Percentiles rank a stretch among this genome's conserved stretches.
These are phyloP conservation scores for Geosmithia putterillii DNA, from an alignment of 2,329 filamentous ascomycete species.

Conservation along the genomic window DNA sequence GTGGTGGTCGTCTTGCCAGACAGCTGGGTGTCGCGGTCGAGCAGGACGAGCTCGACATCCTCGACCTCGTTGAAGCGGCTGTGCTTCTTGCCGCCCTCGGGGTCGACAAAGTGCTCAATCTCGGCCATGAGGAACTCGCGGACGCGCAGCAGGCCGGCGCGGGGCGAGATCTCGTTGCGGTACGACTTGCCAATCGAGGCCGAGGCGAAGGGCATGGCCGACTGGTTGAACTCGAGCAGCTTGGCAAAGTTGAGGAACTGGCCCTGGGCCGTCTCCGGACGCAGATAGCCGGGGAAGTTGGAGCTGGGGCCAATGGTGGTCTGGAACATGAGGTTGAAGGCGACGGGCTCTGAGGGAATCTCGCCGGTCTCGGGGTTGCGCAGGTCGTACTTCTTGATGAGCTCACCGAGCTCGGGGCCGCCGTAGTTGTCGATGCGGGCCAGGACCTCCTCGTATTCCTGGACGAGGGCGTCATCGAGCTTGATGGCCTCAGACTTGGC, in stretches of 20 bases:
- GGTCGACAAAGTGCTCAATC: constrained; percentile 97
- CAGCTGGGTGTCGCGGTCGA: constrained; percentile 77
- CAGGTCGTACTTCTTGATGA: constrained; percentile 87
- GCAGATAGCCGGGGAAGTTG: constrained; percentile 72
- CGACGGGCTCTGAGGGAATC: constrained; percentile 66
- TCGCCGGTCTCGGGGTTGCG: constrained; percentile 73
- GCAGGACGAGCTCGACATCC: constrained; percentile 68
- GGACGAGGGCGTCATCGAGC: constrained; percentile 72
- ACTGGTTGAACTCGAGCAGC: constrained; percentile 91
- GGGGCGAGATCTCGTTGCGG: constrained; percentile 93
- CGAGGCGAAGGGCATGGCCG: constrained; percentile 91
- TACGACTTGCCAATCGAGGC: constrained; percentile 97
- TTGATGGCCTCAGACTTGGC: constrained; percentile 69
- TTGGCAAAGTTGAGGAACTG: constrained; percentile 97
- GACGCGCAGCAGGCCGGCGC: constrained; percentile 81
- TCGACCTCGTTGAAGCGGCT: constrained; percentile 75
- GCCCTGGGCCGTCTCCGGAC: constrained; percentile 93
- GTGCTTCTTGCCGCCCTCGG: constrained; percentile 90
- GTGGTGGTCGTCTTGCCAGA: constrained; percentile 68
- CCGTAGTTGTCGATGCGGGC: constrained; percentile 94
- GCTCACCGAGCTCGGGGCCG: constrained; percentile 69
- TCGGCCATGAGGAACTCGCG: constrained; percentile 98
- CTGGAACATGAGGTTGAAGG: constrained; percentile 99
- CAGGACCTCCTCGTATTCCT: constrained; percentile 84
- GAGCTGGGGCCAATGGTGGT: constrained; percentile 88